A percentile compares a stretch with the other conserved stretches of the same genome.
phyloP scores from a whole-genome alignment of 75 land plant genomes.

The Pseudotsuga menziesii region DNA sequence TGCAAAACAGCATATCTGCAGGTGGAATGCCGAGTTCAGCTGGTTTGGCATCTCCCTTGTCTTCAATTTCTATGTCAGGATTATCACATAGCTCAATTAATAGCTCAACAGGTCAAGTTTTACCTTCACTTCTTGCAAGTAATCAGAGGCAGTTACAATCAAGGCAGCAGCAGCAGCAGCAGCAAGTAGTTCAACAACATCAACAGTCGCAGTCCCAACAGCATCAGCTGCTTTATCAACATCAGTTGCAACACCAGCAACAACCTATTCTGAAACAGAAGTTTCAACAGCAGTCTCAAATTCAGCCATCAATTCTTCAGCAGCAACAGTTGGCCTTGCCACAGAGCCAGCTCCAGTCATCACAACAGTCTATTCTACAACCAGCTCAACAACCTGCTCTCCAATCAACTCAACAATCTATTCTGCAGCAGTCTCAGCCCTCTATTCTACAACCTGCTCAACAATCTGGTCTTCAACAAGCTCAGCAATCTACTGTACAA shows the following conservation, averaged over 20 bases:
- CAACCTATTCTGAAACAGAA: no score
- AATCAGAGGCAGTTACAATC: conserved; percentile 6
- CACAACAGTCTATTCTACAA: conserved; percentile 3
- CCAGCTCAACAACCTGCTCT: not conserved
- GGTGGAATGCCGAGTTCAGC: conserved; percentile 3
- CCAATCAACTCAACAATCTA: conserved; percentile 6
- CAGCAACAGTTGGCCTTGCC: not conserved
- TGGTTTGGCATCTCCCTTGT: not conserved
- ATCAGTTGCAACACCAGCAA: conserved; percentile 6
- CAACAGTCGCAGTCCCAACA: conserved; percentile 3
- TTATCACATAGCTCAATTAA: not conserved
- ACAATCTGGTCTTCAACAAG: not conserved
- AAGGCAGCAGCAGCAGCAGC: conserved; percentile 12
- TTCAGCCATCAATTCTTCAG: not conserved
- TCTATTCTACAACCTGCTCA: not conserved
- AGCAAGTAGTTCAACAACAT: conserved; percentile 1
- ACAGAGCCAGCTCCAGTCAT: not conserved
- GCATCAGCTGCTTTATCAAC: not conserved
- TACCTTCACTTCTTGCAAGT: not conserved
- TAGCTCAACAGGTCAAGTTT: conserved; percentile 1
- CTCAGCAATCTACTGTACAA: not conserved
- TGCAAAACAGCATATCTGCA: not conserved
- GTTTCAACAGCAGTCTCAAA: no score
- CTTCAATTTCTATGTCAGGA: not conserved
- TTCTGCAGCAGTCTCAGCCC: not conserved